A percentile compares a stretch with the other conserved stretches of the same genome.
Conservation (phyloP, 306 rosid species). For the Fagus crenata region DNA sequence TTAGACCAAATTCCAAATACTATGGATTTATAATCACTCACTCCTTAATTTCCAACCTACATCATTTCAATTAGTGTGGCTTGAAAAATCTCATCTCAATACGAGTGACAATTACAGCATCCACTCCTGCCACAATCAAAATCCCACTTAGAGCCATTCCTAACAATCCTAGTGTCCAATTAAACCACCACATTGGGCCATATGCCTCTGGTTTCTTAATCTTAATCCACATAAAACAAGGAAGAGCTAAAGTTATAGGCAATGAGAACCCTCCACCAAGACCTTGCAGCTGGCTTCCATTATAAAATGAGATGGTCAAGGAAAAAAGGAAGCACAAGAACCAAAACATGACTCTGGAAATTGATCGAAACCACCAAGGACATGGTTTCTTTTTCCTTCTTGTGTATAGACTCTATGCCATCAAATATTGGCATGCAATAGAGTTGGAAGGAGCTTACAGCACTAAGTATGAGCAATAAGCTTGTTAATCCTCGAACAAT, state of each 20-base stretch:
- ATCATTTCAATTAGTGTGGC: constrained; percentile 24
- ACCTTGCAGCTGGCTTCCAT: constrained; percentile 34
- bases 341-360: constrained; percentile 31
- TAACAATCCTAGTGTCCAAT: constrained; percentile 39
- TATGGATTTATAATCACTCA: too few species aligned
- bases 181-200: constrained; percentile 33
- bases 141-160: constrained; percentile 34
- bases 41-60: not conserved
- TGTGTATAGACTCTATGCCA: constrained; percentile 42
- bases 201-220: constrained; percentile 41
- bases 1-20: too few species aligned
- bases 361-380: constrained; percentile 49
- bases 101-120: constrained; percentile 31
- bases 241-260: constrained; percentile 51
- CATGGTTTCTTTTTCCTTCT: constrained; percentile 41
- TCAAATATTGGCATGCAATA: constrained; percentile 60
- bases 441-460: constrained; percentile 46
- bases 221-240: constrained; percentile 59
- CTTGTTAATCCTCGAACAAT: constrained; percentile 35
- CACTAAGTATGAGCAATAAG: constrained; percentile 42
- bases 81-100: constrained; percentile 40
- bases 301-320: constrained; percentile 39
- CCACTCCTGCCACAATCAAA: constrained; percentile 41
- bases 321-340: constrained; percentile 39
- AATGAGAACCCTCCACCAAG: constrained; percentile 47